Base-by-base conservation (phyloP, 805 yeast species). In the Cyberlindnera galapagoensis region DNA sequence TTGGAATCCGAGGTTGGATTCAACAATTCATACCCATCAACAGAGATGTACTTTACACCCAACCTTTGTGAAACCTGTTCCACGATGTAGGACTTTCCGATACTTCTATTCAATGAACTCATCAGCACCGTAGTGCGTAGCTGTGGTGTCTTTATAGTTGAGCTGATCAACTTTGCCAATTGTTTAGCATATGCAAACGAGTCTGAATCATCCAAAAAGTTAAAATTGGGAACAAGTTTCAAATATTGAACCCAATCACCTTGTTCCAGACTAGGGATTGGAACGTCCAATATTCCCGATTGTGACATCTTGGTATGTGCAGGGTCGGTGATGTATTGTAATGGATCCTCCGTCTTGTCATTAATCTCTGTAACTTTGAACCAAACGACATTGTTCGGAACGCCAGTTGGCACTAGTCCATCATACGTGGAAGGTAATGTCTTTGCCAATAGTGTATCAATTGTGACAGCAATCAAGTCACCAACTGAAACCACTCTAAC, bases 361-460 rank as follows among this genome's bases (percentile, higher is more conserved):
- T 67, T 68, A 5, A 60, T 48, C 4, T 71, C 79, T 3, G 72
- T 64, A 2, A 90, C 71, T 43, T 72, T 73, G 56, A 87, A 90
- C 96, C 96, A 90, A 0, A 87, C 94, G 13, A 88, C 69, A 0
- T 74, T 63, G 51, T 87, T 85, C 1, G 83, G 76, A 15, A 65
- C 65, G 0, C 84, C 85, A 3, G 61, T 56, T 0, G 87, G 86
- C 6, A 39, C 31, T 5, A 48, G 42, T 7, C 41, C 38, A 4
- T 44, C 47, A 17, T 41, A 34, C 2, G 28, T 27, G 8, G 18
- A 26, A 6, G 39, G 35, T 9, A 49, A 34, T 4, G 84, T 65
- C 40, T 67, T 67, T 0, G 94, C 78, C 16, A 82, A 51, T 3
- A 72, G 50, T 0, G 85, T 65, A 51, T 90, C 95, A 25, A 90